Evolutionary conservation across 192 early-diverging fungal genomes (phyloP).

Genomic region (Backusella australiensis): DNA sequence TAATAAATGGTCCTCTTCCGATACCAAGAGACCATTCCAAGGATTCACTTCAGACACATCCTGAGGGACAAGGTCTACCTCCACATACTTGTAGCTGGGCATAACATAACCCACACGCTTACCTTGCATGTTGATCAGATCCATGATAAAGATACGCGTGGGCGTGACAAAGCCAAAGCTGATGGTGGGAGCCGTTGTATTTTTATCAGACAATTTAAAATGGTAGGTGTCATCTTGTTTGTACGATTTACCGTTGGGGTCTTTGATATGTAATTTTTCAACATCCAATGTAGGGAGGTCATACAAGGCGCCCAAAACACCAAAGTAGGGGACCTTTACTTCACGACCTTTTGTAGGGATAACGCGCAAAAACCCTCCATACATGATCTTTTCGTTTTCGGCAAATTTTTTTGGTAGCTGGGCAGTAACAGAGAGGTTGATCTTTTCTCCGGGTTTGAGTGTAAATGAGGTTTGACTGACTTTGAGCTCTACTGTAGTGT

Average conservation of each 20-base stretch:
- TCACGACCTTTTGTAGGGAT: conserved; percentile 4
- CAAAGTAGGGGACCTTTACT: conserved; percentile 47
- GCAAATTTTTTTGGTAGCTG: conserved; percentile 11
- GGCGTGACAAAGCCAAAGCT: conserved; percentile 23
- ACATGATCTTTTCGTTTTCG: conserved; percentile 34
- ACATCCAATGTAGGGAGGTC: conserved; percentile 45
- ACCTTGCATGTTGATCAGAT: conserved; percentile 18
- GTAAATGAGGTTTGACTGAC: conserved; percentile 15
- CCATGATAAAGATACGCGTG: conserved; percentile 12
- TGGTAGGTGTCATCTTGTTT: neutral
- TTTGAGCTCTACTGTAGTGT: conserved; percentile 1
- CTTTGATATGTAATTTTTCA: conserved; percentile 3
- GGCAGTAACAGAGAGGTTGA: conserved; percentile 14
- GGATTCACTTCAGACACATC: conserved; percentile 11
- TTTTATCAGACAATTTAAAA: neutral
- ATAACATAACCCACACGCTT: conserved; percentile 16
- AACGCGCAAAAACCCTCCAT: conserved; percentile 49
- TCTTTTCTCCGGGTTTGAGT: conserved; percentile 11
- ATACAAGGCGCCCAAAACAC: conserved; percentile 40
- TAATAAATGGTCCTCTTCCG: neutral
- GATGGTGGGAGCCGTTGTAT: conserved; percentile 20
- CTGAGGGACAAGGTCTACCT: neutral
- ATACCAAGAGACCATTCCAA: neutral
- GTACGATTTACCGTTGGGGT: neutral
- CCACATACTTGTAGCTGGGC: conserved; percentile 26